phyloP scores from a whole-genome alignment of 495 filamentous ascomycete genomes.

The Pyrenopolyporus hunteri region DNA sequence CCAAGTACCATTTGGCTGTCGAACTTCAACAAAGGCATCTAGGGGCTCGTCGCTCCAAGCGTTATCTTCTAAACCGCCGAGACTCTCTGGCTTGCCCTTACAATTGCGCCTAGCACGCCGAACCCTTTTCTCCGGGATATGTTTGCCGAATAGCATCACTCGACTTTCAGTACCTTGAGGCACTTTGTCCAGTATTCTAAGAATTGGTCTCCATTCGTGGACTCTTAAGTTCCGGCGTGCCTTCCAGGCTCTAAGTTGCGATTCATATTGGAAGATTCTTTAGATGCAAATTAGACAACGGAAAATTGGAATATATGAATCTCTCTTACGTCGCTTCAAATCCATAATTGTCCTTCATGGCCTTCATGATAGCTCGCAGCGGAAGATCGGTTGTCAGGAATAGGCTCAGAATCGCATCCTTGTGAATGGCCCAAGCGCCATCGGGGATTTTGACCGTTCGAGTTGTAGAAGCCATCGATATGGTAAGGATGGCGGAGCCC shows the following conservation, averaged over 20 bases:
- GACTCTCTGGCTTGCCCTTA: neutral
- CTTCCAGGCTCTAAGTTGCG: slow-evolving; percentile 2
- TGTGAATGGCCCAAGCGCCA: slow-evolving; percentile 30
- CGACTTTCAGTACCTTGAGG: neutral
- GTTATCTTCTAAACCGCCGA: neutral
- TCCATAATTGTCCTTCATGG: slow-evolving; percentile 24
- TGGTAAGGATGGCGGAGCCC: neutral
- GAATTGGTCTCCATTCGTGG: neutral
- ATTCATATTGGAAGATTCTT: neutral
- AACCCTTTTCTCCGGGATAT: neutral
- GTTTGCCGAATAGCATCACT: neutral
- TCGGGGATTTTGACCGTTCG: slow-evolving; percentile 1
- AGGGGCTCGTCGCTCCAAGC: neutral
- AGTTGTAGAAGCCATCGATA: neutral
- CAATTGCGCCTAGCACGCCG: slow-evolving; percentile 1
- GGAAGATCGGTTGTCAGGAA: slow-evolving; percentile 27
- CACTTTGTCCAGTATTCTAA: neutral
- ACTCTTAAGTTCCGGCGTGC: neutral
- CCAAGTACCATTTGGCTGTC: neutral
- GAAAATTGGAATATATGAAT: neutral
- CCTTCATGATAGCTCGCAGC: slow-evolving; percentile 34
- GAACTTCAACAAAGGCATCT: neutral
- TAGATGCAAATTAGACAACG: neutral
- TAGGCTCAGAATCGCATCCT: slow-evolving; percentile 26
- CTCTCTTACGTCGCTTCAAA: slow-evolving; percentile 37